Evolutionary conservation across 352 stramenopile genomes (phyloP).

Genomic region (Phytophthora palmivora): DNA sequence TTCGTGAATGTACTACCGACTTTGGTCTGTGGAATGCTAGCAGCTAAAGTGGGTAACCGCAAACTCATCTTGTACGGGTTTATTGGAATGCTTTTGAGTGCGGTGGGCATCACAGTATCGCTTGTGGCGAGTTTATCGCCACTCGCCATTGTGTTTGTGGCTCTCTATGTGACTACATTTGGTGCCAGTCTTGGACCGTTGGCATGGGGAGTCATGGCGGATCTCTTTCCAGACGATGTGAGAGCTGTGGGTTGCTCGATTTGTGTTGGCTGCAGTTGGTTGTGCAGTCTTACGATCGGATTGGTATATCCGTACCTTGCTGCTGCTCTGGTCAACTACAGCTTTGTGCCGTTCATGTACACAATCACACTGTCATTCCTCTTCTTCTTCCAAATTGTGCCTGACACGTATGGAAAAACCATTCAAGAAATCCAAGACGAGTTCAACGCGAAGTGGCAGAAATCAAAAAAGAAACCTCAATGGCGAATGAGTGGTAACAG

Average conservation of each 20-base stretch:
- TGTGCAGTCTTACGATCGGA: slow-evolving; percentile 55
- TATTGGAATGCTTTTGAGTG: slow-evolving; percentile 51
- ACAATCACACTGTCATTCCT: slow-evolving; percentile 50
- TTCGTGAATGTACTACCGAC: slow-evolving; percentile 61
- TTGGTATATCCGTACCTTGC: slow-evolving; percentile 64
- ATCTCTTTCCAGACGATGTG: slow-evolving; percentile 64
- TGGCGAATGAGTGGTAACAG: no score
- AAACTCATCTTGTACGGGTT: slow-evolving; percentile 52
- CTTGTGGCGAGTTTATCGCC: slow-evolving; percentile 29
- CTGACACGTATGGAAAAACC: slow-evolving; percentile 71
- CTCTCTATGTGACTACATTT: slow-evolving; percentile 55
- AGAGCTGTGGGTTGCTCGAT: slow-evolving; percentile 49
- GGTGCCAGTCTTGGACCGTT: slow-evolving; percentile 56
- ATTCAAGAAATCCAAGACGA: slow-evolving; percentile 64
- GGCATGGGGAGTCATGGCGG: slow-evolving; percentile 52
- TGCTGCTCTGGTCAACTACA: slow-evolving; percentile 44
- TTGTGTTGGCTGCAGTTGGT: slow-evolving; percentile 56
- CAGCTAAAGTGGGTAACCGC: slow-evolving; percentile 47
- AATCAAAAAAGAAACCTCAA: slow-evolving; percentile 14
- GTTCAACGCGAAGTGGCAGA: slow-evolving; percentile 38
- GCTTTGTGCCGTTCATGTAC: slow-evolving; percentile 63
- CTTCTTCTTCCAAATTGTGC: slow-evolving; percentile 53
- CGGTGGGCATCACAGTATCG: slow-evolving; percentile 53
- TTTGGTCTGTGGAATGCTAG: slow-evolving; percentile 42
- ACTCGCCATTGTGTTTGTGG: slow-evolving; percentile 57